Conservation (phyloP, 129 eudicot species). For the Helianthus annuus region HanXRQr2.0-SUNRISE NC_035447.2:41392089-41392588, state of each 20-base stretch:
- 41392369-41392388: not conserved
- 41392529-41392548: not conserved
- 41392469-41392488: too few species aligned
- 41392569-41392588: not conserved
- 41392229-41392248: slow-evolving; percentile 75
- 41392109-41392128: slow-evolving; percentile 48
- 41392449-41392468: slow-evolving; percentile 12
- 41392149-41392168: slow-evolving; percentile 47
- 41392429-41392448: not conserved
- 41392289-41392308: slow-evolving; percentile 9
- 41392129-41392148: slow-evolving; percentile 48
- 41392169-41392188: slow-evolving; percentile 70
- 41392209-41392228: slow-evolving; percentile 56
- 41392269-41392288: slow-evolving; percentile 32
- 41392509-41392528: slow-evolving; percentile 20
- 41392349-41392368: slow-evolving; percentile 30
- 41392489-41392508: slow-evolving; percentile 7
- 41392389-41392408: too few species aligned
- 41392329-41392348: slow-evolving; percentile 22
- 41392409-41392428: not conserved
- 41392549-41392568: not conserved
- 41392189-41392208: slow-evolving; percentile 66
- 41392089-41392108: slow-evolving; percentile 50
- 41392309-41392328: too few species aligned
- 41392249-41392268: slow-evolving; percentile 54